Base-by-base conservation (phyloP, 441 rosid species). In the Erodium texanum region DNA sequence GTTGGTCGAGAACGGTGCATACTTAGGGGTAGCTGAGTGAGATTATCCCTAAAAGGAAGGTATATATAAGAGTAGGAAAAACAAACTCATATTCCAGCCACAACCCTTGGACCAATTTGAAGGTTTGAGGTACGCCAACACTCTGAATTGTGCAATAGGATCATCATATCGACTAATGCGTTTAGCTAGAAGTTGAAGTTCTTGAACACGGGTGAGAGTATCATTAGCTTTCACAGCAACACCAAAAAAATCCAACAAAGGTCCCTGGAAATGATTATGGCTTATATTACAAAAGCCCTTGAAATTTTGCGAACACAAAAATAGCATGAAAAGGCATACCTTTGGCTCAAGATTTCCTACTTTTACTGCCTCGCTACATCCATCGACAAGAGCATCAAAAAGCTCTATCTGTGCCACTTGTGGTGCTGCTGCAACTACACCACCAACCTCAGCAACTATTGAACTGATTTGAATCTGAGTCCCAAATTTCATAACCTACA, bases 101-200 rank as follows among this genome's bases (percentile, higher is more conserved):
- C 99, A 95, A 64, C 99, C 99, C 83, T 95, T 95, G 62, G 98
- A 87, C 99, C 99, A 95, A 72, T 92, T 95, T 10, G 99, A 90
- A 78, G 98, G 97, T 83, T 92, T 95, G 70, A 92, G 99, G 77
- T 86, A 89, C 24, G 82, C 76, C 79, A 92, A 80, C 66, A 84
- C 97, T 68, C 93, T 88, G 78, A 95, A 95, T 70, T 92, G 99
- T 73, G 85, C 83, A 72, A 95, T 77, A 16, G 98, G 98, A 78
- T 95, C 86, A 59, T 86, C 82, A 69, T 90, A 95, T 71, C 85
- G 89, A 78, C 67, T 77, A 58, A 95, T 89, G 52, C 98, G 87
- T 76, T 89, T 92, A 52, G 90, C 92, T 66, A 95, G 81, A 34
- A 89, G 83, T 84, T 95, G 95, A 72, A 95, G 96, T 74, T 87